phyloP scores from a whole-genome alignment of 75 land plant genomes.

The Azolla pinnata region DNA sequence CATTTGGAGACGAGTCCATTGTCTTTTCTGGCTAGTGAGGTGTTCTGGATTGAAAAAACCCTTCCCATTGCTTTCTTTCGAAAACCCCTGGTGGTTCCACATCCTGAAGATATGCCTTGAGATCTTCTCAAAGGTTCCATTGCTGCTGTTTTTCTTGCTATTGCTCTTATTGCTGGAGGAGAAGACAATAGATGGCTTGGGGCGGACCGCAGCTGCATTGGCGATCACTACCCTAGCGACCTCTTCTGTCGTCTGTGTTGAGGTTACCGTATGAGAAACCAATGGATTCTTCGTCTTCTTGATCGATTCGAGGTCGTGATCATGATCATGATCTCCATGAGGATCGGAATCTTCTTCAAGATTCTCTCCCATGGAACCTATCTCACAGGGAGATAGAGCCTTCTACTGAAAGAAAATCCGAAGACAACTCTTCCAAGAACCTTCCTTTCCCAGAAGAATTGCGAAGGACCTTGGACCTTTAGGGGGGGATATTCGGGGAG shows the following conservation, averaged over 20 bases:
- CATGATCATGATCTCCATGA: no score
- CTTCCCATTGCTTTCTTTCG: constrained; percentile 30
- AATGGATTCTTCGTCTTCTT: no score
- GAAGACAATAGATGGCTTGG: constrained; percentile 33
- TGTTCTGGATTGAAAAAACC: constrained; percentile 70
- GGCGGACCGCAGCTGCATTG: constrained; percentile 34
- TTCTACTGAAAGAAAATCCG: no score
- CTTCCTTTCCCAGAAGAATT: no score
- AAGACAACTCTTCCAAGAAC: no score
- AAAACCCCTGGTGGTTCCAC: constrained; percentile 41
- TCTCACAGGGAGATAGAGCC: no score
- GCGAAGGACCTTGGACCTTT: no score
- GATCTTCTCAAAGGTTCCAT: constrained; percentile 13
- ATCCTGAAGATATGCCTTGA: constrained; percentile 44
- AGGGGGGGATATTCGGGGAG: no score
- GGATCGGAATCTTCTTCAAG: no score
- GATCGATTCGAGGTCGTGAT: no score
- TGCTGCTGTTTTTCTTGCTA: constrained; percentile 2
- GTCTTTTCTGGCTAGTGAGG: constrained; percentile 83
- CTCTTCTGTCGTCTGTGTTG: constrained; percentile 33
- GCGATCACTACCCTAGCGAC: constrained; percentile 30
- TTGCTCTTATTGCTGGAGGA: constrained; percentile 23
- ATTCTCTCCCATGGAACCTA: no score
- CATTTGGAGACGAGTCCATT: constrained; percentile 80
- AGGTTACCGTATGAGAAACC: no score